These are phyloP conservation scores for Ilex asprella DNA, from an alignment of 257 asterid genomes.

Conservation along the genomic window DNA sequence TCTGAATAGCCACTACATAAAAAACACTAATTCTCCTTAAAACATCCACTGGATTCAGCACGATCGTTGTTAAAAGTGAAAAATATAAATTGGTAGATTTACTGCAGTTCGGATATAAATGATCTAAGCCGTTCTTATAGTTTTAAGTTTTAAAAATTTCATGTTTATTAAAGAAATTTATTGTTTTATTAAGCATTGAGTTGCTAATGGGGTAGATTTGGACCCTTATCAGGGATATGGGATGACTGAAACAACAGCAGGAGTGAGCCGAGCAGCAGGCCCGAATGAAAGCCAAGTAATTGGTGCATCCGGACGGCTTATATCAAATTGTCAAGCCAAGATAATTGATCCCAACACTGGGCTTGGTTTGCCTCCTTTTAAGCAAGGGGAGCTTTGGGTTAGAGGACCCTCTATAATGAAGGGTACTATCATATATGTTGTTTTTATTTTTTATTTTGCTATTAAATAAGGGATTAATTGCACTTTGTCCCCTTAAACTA, in stretches of 20 bases:
- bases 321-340: conserved; percentile 31
- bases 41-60: too few relatives aligned
- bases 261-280: conserved; percentile 19
- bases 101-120: too few relatives aligned
- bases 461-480: neutral
- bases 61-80: too few relatives aligned
- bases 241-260: conserved; percentile 51
- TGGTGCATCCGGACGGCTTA: conserved; percentile 47
- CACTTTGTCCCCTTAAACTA: neutral
- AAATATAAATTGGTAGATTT: too few relatives aligned
- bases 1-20: too few relatives aligned
- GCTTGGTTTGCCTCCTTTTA: conserved; percentile 36
- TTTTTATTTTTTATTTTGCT: neutral
- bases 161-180: too few relatives aligned
- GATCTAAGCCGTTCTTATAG: too few relatives aligned
- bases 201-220: too few relatives aligned
- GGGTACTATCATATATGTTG: conserved; percentile 23
- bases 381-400: conserved; percentile 60
- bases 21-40: too few relatives aligned
- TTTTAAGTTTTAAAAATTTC: too few relatives aligned
- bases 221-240: conserved; percentile 47
- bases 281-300: conserved; percentile 26
- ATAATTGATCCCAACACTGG: conserved; percentile 47
- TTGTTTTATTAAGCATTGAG: too few relatives aligned
- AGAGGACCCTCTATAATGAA: conserved; percentile 52